These are phyloP conservation scores for Magnaporthales sp. DNA, from an alignment of 2,329 filamentous ascomycete species.

Conservation along the genomic window DNA sequence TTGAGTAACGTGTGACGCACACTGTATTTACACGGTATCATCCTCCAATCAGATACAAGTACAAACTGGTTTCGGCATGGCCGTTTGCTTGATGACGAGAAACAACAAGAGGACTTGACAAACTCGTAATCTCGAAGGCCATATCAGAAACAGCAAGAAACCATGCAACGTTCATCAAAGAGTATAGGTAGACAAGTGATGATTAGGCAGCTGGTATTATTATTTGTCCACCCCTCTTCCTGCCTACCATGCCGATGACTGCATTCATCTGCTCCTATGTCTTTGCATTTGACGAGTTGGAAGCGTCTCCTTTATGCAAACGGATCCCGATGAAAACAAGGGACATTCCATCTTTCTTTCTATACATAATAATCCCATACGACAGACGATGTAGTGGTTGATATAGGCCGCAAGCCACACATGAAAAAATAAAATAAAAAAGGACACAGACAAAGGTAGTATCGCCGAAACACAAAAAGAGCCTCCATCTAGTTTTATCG, in stretches of 20 bases:
- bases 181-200: background rate
- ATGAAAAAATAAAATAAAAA: background rate
- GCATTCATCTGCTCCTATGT: background rate
- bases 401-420: background rate
- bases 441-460: background rate
- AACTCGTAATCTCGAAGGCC: too few species aligned
- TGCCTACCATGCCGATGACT: background rate
- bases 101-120: too few species aligned
- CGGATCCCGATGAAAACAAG: background rate
- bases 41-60: too few species aligned
- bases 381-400: background rate
- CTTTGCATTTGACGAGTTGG: background rate
- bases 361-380: background rate
- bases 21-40: background rate
- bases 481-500: background rate
- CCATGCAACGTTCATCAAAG: background rate
- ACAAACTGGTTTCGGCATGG: too few species aligned
- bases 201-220: background rate
- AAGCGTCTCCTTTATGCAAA: background rate
- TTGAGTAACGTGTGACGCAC: background rate
- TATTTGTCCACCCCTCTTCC: background rate
- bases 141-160: background rate
- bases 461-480: background rate
- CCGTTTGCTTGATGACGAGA: too few species aligned
- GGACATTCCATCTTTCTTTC: background rate